A percentile compares a stretch with the other conserved stretches of the same genome.
Evolutionary conservation across 169 alveolate genomes (phyloP).

Genomic region (Condylostoma magnum): DNA sequence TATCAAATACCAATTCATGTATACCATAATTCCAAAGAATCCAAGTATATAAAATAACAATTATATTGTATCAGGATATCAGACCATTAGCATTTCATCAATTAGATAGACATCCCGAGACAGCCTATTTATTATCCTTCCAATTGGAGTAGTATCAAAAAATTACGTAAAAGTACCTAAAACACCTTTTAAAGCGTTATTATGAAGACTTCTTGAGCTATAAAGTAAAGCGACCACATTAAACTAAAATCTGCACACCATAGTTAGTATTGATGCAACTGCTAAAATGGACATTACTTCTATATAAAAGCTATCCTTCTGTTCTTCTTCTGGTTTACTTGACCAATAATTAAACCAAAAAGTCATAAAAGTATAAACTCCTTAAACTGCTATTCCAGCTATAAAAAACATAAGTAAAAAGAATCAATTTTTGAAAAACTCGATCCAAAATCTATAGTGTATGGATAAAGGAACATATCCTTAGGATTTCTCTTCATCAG

Average conservation of each 20-base stretch:
- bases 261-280: neutral
- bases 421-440: neutral
- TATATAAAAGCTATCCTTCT: neutral
- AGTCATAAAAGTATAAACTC: neutral
- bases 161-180: constrained; percentile 35
- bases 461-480: neutral
- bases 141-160: constrained; percentile 76
- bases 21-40: no score
- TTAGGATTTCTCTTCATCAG: neutral
- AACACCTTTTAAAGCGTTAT: neutral
- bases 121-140: constrained; percentile 66
- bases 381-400: neutral
- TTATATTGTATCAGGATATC: no score
- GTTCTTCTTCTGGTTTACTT: neutral
- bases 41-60: no score
- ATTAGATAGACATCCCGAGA: constrained; percentile 44
- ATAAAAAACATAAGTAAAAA: neutral
- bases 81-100: constrained; percentile 24
- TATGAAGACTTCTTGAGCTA: neutral
- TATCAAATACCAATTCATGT: no score
- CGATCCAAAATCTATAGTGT: neutral
- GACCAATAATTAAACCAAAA: neutral
- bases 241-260: neutral
- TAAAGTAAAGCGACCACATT: neutral
- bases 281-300: neutral